phyloP scores from a whole-genome alignment of 164 flowering plant species.

The Nymphaea colorata region DNA sequence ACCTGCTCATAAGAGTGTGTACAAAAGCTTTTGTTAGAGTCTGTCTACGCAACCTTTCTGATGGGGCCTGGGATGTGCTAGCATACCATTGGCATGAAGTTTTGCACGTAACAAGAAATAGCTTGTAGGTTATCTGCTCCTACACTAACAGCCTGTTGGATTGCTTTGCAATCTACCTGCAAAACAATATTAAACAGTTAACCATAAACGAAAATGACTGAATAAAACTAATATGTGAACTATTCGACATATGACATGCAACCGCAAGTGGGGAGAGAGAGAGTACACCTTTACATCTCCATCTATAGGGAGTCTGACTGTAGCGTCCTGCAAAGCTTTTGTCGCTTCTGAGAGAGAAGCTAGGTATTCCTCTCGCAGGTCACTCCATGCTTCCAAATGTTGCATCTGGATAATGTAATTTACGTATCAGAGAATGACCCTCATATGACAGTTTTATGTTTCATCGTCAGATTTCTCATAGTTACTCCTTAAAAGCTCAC shows the following conservation, averaged over 20 bases:
- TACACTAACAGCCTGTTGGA: too few relatives aligned
- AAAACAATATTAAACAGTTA: not conserved
- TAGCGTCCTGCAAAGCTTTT: constrained; percentile 51
- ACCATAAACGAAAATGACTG: too few relatives aligned
- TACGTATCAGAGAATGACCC: not conserved
- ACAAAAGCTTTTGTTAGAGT: too few relatives aligned
- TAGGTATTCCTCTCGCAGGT: constrained; percentile 45
- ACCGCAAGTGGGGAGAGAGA: not conserved
- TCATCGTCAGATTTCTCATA: too few relatives aligned
- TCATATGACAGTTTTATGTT: not conserved
- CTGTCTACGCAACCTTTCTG: too few relatives aligned
- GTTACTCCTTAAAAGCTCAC: too few relatives aligned
- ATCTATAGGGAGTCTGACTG: constrained; percentile 41
- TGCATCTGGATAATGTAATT: constrained; percentile 35
- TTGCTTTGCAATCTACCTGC: too few relatives aligned
- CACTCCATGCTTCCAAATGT: constrained; percentile 57
- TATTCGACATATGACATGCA: too few relatives aligned
- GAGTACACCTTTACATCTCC: constrained; percentile 47
- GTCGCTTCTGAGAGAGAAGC: constrained; percentile 37
- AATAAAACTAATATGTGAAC: too few relatives aligned
- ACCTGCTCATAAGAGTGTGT: constrained; percentile 30
- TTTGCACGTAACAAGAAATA: constrained; percentile 27
- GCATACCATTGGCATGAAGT: constrained; percentile 45
- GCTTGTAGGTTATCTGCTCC: constrained; percentile 24
- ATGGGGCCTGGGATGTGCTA: not conserved